Evolutionary conservation across 129 eudicot species (phyloP).

Genomic region (Ambrosia artemisiifolia): DNA sequence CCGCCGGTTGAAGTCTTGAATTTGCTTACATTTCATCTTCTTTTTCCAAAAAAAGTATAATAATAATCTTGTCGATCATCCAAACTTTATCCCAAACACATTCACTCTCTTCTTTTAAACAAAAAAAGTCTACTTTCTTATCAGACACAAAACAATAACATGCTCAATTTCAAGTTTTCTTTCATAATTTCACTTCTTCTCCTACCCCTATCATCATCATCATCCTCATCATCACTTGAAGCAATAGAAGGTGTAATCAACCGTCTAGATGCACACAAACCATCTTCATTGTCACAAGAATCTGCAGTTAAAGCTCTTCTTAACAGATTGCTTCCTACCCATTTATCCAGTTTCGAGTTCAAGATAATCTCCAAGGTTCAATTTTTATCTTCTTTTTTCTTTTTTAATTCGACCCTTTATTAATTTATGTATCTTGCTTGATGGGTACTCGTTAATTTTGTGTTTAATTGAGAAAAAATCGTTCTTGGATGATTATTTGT

Average conservation of each 20-base stretch:
- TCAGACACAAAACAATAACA: slow-evolving; percentile 10
- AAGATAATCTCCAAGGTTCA: slow-evolving; percentile 64
- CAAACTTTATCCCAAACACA: slow-evolving; percentile 4
- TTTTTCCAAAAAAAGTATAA: too few relatives aligned
- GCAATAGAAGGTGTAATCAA: slow-evolving; percentile 42
- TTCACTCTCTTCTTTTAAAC: slow-evolving; percentile 9
- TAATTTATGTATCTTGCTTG: slow-evolving; percentile 7
- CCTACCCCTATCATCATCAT: slow-evolving; percentile 40
- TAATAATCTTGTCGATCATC: too few relatives aligned
- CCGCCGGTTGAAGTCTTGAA: background rate
- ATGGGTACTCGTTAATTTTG: slow-evolving; percentile 4
- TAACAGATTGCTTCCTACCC: slow-evolving; percentile 75
- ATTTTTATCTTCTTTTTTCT: background rate
- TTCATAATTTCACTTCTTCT: slow-evolving; percentile 30
- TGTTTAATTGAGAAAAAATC: background rate
- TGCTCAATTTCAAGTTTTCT: slow-evolving; percentile 28
- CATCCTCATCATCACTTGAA: slow-evolving; percentile 36
- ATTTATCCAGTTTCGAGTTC: slow-evolving; percentile 63
- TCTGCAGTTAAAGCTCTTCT: slow-evolving; percentile 77
- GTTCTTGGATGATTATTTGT: slow-evolving; percentile 8
- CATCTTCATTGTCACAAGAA: slow-evolving; percentile 65
- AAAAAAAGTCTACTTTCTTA: background rate
- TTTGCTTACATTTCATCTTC: too few relatives aligned
- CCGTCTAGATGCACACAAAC: slow-evolving; percentile 49
- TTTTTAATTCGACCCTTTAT: background rate